Evolutionary conservation across 2,329 filamentous ascomycete genomes (phyloP), one percentile per base, ranked within the genome.

Genomic region (Penicillium concentricum): DNA sequence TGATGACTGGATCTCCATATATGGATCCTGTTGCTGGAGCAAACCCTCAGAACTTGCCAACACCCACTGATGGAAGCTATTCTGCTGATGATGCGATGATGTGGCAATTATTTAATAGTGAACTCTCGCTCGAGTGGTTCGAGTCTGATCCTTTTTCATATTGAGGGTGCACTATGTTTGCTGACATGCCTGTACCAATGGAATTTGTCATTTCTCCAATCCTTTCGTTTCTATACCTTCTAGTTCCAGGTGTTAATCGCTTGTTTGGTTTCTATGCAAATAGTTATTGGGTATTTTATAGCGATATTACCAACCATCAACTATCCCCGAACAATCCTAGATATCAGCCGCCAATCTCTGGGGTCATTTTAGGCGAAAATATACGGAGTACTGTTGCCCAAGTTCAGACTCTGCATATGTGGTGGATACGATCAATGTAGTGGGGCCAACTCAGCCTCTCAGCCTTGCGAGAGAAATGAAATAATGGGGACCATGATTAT

Each of bases 91-190:
- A 66, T 39, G 54, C 61, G 7, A 47, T 66, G 13, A 64, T 66
- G 61, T 67, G 61, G 61, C 60, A 66, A 37, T 42, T 65, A 2
- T 66, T 64, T 18, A 66, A 63, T 47, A 66, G 61, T 30, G 58
- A 67, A 37, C 26, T 65, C n/a, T 61, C 64, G 5, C 44, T 64
- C 26, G 61, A 61, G 15, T 62, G 60, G 57, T 61, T 59, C 32
- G 61, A 63, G 39, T 56, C 60, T 7, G 44, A 57, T 13, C 28
- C 28, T 35, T 42, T 47, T 18, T 39, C 18, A 35, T 32, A 16
- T 24, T 41, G 28, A 30, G 24, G 8, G 20, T 49, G 16, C 13
- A 13, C 4, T 13, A 6, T 44, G n/a, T 28, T 44, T 44, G 2
- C n/a, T 28, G 24, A 28, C 5, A 28, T 2, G 6, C n/a, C n/a